Conservation (phyloP, 768 basidiomycete genomes). For the Leucocoprinus sp. region DNA sequence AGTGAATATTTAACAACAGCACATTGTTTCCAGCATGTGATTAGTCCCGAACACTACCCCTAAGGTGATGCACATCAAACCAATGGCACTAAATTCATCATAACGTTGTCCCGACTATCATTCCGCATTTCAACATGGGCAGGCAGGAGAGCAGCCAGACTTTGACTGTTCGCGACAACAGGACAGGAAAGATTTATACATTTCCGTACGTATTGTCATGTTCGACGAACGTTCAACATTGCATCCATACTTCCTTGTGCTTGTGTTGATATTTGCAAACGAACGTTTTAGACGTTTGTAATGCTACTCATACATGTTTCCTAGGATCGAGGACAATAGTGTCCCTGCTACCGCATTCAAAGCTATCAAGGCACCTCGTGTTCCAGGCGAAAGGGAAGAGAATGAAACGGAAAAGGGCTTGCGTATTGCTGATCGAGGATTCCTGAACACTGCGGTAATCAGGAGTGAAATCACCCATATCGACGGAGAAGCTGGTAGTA, state of each 20-base stretch:
- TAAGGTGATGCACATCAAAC: too few relatives aligned
- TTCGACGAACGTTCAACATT: not conserved
- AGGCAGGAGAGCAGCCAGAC: slow-evolving; percentile 20
- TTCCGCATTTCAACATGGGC: slow-evolving; percentile 18
- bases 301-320: slow-evolving; percentile 1
- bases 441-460: slow-evolving; percentile 77
- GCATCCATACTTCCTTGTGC: not conserved
- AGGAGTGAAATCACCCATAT: slow-evolving; percentile 83
- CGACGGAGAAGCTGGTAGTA: slow-evolving; percentile 80
- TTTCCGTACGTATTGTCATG: slow-evolving; percentile 49
- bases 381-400: slow-evolving; percentile 61
- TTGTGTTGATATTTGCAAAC: not conserved
- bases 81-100: not conserved
- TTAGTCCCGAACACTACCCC: too few relatives aligned
- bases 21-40: too few relatives aligned
- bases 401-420: slow-evolving; percentile 80
- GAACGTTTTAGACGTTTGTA: not conserved
- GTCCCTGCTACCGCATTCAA: slow-evolving; percentile 80
- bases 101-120: slow-evolving; percentile 3
- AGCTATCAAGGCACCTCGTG: slow-evolving; percentile 50
- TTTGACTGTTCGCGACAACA: slow-evolving; percentile 73
- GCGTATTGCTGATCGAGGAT: slow-evolving; percentile 72
- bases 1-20: too few relatives aligned
- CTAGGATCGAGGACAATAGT: slow-evolving; percentile 73
- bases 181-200: slow-evolving; percentile 71